Evolutionary conservation across 1,284 basidiomycete genomes (phyloP), one percentile per base, ranked within the genome.

Genomic region (Pascua guehoae): DNA sequence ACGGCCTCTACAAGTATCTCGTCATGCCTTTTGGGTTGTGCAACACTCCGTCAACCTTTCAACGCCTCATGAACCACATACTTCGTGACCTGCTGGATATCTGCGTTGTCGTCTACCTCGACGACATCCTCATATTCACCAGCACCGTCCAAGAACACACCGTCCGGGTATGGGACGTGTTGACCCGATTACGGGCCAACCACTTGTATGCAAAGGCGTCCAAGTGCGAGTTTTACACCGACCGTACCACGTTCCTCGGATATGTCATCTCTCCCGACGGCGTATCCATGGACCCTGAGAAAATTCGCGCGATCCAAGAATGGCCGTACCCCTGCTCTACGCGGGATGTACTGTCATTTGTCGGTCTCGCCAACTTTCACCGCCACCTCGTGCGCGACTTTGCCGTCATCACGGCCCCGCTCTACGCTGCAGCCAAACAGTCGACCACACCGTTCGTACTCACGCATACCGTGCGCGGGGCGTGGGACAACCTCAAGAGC

Each of bases 281-380:
- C 1, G 32, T 57, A 38, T 5, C 1, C 3, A 57, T 82, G 81
- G 80, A 77, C 74, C 0, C 36, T n/a, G 1, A 79, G 78, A 5
- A 59, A 46, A 0, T 64, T 48, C 0, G 56, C 73, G 38, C 61
- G 62, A 71, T 82, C 41, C 17, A 48, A 2, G 52, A 68, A 8
- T 83, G 81, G 81, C 78, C 75, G 0, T 36, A 24, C 37, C 2
- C 81, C 80, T n/a, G n/a, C n/a, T n/a, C n/a, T n/a, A n/a, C n/a
- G 0, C 59, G 40, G 0, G 65, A 52, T 2, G 56, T 78, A n/a
- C 74, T 74, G 41, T 62, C 61, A 2, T 79, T 76, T 67, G 66
- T 77, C 10, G 73, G 75, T 16, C 73, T 78, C 45, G 67, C 63
- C 43, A 79, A 79, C 57, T 81, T 79, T 64, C 79, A 74, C 55